Conservation (phyloP, 805 yeast species). For the Candida ortonii region DNA sequence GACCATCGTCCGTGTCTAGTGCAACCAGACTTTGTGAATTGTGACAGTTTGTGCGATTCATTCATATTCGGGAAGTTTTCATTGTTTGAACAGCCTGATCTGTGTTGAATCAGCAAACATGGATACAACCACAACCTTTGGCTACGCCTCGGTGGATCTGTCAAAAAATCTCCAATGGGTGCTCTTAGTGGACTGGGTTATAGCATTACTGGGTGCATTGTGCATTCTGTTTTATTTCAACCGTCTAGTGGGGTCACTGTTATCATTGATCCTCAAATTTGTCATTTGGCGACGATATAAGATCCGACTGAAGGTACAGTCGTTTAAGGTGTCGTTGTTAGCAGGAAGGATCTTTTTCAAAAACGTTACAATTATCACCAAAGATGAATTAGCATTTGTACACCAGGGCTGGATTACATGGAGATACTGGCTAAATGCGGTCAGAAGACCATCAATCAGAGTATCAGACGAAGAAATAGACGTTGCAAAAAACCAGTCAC, state of each 20-base stretch:
- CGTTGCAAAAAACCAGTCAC: constrained; percentile 38
- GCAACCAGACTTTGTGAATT: too few species aligned
- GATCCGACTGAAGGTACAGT: constrained; percentile 62
- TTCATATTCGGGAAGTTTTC: too few species aligned
- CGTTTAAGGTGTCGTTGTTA: constrained; percentile 71
- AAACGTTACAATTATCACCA: constrained; percentile 69
- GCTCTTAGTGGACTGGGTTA: constrained; percentile 79
- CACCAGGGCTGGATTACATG: constrained; percentile 77
- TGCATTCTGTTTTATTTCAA: constrained; percentile 74
- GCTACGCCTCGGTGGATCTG: constrained; percentile 26
- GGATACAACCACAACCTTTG: constrained; percentile 28
- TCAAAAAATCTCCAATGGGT: constrained; percentile 51
- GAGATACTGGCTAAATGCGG: constrained; percentile 77
- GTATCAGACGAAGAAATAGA: constrained; percentile 22
- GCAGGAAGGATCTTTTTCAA: constrained; percentile 82
- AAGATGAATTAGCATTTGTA: constrained; percentile 67
- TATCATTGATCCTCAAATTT: constrained; percentile 51
- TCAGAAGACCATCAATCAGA: constrained; percentile 39
- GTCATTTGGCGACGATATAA: constrained; percentile 62
- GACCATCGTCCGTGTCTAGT: too few species aligned
- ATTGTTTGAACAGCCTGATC: too few species aligned
- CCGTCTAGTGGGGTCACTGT: constrained; percentile 59
- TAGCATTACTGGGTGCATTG: constrained; percentile 59
- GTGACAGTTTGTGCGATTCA: too few species aligned
- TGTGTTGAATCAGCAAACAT: too few species aligned